Evolutionary conservation across 140 eudicot genomes (phyloP).

Genomic region (Senecio squalidus): DNA sequence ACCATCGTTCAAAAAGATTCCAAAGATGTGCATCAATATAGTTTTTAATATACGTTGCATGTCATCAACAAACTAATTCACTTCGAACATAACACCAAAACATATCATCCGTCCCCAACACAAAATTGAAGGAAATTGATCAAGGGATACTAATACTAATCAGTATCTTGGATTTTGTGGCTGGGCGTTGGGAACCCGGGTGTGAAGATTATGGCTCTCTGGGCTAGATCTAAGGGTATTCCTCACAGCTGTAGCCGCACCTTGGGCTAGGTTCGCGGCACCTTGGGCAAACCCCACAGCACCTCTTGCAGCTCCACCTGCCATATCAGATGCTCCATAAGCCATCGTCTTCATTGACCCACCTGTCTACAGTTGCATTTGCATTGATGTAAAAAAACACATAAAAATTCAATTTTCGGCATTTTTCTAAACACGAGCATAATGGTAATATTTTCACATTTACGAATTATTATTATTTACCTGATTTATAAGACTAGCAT

Average conservation of each 20-base stretch:
- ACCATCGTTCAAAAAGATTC: too few species aligned
- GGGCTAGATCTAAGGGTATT: conserved; percentile 40
- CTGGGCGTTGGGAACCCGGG: conserved; percentile 21
- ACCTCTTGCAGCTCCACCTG: conserved; percentile 58
- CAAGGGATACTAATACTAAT: background rate
- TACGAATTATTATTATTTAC: too few species aligned
- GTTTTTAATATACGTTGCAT: too few species aligned
- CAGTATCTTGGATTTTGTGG: conserved; percentile 25
- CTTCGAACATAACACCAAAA: too few species aligned
- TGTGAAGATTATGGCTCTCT: conserved; percentile 24
- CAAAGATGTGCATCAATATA: too few species aligned
- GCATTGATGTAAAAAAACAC: too few species aligned
- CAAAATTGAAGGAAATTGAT: background rate
- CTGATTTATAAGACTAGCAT: conserved; percentile 27
- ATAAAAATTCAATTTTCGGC: too few species aligned
- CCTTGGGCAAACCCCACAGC: conserved; percentile 60
- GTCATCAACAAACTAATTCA: too few species aligned
- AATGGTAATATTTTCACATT: too few species aligned
- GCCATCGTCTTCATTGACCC: conserved; percentile 55
- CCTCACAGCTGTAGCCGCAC: conserved; percentile 66
- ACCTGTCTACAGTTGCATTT: conserved; percentile 29
- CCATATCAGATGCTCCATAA: conserved; percentile 58
- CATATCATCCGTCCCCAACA: background rate
- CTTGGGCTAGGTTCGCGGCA: conserved; percentile 56
- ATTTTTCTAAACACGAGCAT: too few species aligned